Evolutionary conservation across 2,329 filamentous ascomycete genomes (phyloP).

Genomic region (Penicillium hesseltinei): DNA sequence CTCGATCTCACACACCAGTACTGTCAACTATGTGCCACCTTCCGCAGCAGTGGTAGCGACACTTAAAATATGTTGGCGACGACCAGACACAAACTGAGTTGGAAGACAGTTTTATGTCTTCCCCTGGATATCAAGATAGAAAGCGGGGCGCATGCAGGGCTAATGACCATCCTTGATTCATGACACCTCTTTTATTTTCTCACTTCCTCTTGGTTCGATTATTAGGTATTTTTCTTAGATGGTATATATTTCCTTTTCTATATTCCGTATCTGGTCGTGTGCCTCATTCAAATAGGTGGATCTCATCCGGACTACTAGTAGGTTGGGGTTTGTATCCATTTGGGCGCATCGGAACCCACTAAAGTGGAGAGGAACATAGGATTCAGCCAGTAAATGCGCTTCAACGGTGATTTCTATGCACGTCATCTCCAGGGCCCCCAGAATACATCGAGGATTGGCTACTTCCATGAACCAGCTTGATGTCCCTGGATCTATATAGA

Average conservation of each 20-base stretch:
- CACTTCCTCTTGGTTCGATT: slow-evolving; percentile 1
- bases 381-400: background rate
- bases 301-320: background rate
- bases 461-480: background rate
- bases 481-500: background rate
- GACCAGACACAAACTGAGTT: background rate
- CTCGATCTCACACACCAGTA: slow-evolving; percentile 96
- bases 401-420: background rate
- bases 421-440: background rate
- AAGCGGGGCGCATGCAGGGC: slow-evolving; percentile 12
- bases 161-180: slow-evolving; percentile 23
- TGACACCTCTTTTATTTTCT: slow-evolving; percentile 14
- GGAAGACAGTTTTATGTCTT: slow-evolving; percentile 1
- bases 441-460: background rate
- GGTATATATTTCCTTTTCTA: slow-evolving; percentile 9
- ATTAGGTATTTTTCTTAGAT: slow-evolving; percentile 7
- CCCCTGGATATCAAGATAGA: slow-evolving; percentile 16
- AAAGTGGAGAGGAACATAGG: background rate
- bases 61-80: slow-evolving; percentile 53
- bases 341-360: background rate
- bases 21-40: slow-evolving; percentile 88
- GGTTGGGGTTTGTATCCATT: background rate
- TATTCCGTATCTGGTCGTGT: background rate
- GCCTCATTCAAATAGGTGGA: background rate
- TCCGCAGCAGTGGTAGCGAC: slow-evolving; percentile 90